A percentile compares a stretch with the other conserved stretches of the same genome.
These are phyloP conservation scores for Aspergillus olivimuriae DNA, from an alignment of 495 filamentous ascomycete species.

Conservation along the genomic window DNA sequence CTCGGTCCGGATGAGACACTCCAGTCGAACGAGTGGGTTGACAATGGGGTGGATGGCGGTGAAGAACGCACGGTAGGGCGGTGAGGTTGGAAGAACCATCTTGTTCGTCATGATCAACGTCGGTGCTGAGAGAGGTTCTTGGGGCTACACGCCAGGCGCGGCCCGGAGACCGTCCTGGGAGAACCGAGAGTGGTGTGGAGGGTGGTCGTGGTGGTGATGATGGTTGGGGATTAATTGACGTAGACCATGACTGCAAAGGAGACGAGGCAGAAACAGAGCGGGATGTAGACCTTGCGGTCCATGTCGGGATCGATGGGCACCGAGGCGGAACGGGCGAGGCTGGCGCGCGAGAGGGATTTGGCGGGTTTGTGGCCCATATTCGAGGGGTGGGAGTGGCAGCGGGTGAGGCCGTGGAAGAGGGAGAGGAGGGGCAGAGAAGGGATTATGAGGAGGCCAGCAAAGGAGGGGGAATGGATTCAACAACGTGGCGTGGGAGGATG, in stretches of 20 bases:
- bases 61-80: too few species aligned
- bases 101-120: too few species aligned
- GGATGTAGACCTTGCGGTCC: constrained; percentile 36
- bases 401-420: background rate
- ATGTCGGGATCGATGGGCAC: constrained; percentile 22
- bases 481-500: constrained; percentile 8
- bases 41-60: too few species aligned
- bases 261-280: constrained; percentile 38
- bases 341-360: constrained; percentile 10
- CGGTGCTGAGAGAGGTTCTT: too few species aligned
- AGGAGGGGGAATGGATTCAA: constrained; percentile 6
- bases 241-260: constrained; percentile 40
- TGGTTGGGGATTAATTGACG: constrained; percentile 17
- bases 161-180: too few species aligned
- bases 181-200: background rate
- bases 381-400: background rate
- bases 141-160: too few species aligned
- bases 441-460: background rate
- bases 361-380: constrained; percentile 14
- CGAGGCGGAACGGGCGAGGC: constrained; percentile 9
- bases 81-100: too few species aligned
- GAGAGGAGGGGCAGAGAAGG: background rate
- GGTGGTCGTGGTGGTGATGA: background rate
- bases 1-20: too few species aligned
- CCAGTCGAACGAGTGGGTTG: too few species aligned